Base-by-base conservation (phyloP, 1,139 yeast species). In the Blastobotrys capitulatus region DNA sequence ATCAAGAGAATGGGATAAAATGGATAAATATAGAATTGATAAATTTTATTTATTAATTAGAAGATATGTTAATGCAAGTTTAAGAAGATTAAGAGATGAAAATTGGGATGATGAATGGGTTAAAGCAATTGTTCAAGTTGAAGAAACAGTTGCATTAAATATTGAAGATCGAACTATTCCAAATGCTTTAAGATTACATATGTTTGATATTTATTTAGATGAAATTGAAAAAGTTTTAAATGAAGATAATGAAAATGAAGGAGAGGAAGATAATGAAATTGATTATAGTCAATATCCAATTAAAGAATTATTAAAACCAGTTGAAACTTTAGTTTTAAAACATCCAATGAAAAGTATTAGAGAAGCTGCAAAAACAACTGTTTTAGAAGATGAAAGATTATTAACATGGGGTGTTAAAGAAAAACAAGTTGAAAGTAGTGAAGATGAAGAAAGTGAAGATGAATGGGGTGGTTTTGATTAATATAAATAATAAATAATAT, bases 1-100 rank as follows among this genome's bases (percentile, higher is more conserved):
- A 63, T 74, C 79, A 53, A 75, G 81, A 54, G 96, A 92, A 67
- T 92, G 98, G 98, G 77, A 81, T 50, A 73, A 74, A 19, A 77
- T 92, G 51, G 98, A 92, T 68, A 55, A 58, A 48, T 63, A 65
- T 85, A 82, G 87, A 88, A 73, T 90, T 49, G 97, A 92, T 70
- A 92, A 92, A 68, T 92, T 78, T 68, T 80, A 86, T 60, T 70
- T 90, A 68, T 73, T 92, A 57, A 76, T 90, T 56, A 81, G 98
- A 73, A 76, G 92, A 62, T 83, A 83, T 22, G 70, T 87, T 44
- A 79, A 82, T 57, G 85, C 80, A 59, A 80, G 79, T 57, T 72
- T 92, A 56, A 74, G 73, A 54, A 77, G 81, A 57, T 71, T 90
- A 45, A 66, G 72, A 51, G 56, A 62, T 9, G 74, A 78, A 50